Base-by-base conservation (phyloP, 2,329 filamentous ascomycete genomes). In the Penicillium sp. region DNA sequence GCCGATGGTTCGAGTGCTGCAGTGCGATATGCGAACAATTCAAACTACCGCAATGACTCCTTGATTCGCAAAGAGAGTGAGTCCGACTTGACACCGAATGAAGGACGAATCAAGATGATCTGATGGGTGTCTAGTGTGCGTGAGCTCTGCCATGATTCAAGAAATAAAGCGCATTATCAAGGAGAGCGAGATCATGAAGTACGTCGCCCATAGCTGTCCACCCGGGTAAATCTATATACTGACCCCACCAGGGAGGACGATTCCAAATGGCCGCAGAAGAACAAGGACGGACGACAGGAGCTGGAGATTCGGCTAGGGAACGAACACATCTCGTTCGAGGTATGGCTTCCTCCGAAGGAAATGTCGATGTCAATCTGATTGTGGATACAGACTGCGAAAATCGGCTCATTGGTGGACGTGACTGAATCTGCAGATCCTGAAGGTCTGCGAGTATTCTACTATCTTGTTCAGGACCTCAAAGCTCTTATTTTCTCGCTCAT, bases 41-140 rank as follows among this genome's bases (percentile, higher is more conserved):
- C 90, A 41, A 98, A 98, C 70, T 98, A 98, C 70, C 82, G 92
- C 59, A 98, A 98, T 68, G 92, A 98, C 64, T 95, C 89, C 47
- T 72, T 98, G 54, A 98, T 98, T 61, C 84, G 92, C 50, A 98
- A 98, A 89, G 92, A 98, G 73, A 98, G 92, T 95, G 73, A 54
- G 88, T 66, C 22, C 32, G 16, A 41, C 20, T 37, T 32, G 18
- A 6, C 29, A 22, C 26, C 32, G n/a, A n/a, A n/a, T n/a, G n/a
- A n/a, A 18, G 5, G 26, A 12, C 10, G 10, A 22, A 28, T 11
- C 22, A 17, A 14, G 13, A 12, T 6, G 28, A 34, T 37, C 37
- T 40, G 30, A 39, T 35, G 26, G n/a, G n/a, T n/a, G n/a, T 28
- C 30, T 50, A 96, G 90, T 98, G 92, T 95, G 88, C 58, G 88